Evolutionary conservation across 2,329 filamentous ascomycete genomes (phyloP).

Genomic region (Penicillium olsonii): DNA sequence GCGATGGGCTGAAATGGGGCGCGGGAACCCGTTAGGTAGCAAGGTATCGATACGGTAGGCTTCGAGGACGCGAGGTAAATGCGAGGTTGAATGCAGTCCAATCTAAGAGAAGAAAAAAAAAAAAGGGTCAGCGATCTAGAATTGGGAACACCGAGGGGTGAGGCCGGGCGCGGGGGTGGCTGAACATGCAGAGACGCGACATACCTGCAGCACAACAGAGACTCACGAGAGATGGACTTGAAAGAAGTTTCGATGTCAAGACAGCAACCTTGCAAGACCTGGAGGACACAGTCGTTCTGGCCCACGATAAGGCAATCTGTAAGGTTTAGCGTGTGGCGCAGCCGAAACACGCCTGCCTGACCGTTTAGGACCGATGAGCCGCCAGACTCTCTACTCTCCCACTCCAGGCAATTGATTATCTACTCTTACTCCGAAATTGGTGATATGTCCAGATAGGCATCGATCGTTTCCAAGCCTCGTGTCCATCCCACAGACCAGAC

Average conservation of each 20-base stretch:
- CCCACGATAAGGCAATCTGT: constrained; percentile 22
- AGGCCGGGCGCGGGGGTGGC: constrained; percentile 11
- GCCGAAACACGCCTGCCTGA: constrained; percentile 15
- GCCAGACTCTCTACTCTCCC: background rate
- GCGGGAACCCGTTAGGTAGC: constrained; percentile 19
- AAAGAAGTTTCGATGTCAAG: too few relatives aligned
- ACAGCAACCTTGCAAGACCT: background rate
- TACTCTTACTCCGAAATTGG: too few relatives aligned
- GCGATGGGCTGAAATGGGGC: constrained; percentile 14
- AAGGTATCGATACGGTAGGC: background rate
- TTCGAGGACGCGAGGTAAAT: background rate
- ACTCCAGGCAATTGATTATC: too few relatives aligned
- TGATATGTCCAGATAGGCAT: too few relatives aligned
- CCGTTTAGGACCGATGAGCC: background rate
- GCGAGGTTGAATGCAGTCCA: background rate
- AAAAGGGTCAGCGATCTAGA: constrained; percentile 4
- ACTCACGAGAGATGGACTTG: too few relatives aligned
- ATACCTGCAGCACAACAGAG: background rate
- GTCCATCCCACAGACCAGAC: too few relatives aligned
- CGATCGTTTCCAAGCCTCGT: too few relatives aligned
- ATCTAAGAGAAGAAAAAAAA: background rate
- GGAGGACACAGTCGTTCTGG: constrained; percentile 17
- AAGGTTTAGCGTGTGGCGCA: constrained; percentile 27
- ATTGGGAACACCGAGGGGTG: constrained; percentile 6
- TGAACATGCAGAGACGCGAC: background rate